Conservation (phyloP, 331 rosid species). For the Telfairia occidentalis region DNA sequence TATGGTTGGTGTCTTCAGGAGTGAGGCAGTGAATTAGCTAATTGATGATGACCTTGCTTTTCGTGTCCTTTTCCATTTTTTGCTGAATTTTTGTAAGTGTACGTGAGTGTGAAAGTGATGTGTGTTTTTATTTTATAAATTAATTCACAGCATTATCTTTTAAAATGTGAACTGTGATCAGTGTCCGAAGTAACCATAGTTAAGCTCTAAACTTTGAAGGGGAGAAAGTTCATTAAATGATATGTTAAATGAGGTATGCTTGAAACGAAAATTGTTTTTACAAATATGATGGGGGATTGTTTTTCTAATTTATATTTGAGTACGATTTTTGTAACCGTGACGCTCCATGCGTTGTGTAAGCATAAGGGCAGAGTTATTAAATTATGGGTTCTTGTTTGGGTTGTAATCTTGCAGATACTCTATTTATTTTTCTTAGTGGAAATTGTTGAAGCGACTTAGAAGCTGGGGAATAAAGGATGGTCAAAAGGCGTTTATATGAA, state of each 20-base stretch:
- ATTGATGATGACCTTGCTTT: not conserved
- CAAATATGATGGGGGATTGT: not conserved
- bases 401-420: conserved; percentile 5
- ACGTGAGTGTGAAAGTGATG: not conserved
- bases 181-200: conserved; percentile 1
- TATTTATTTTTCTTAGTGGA: not conserved
- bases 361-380: not conserved
- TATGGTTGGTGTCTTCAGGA: not conserved
- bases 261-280: not conserved
- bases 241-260: not conserved
- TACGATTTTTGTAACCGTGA: not conserved
- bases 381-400: not conserved
- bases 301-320: not conserved
- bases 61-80: not conserved
- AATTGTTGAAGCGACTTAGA: conserved; percentile 11
- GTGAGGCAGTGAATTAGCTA: not conserved
- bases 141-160: not conserved
- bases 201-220: not conserved
- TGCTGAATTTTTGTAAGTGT: not conserved
- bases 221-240: not conserved
- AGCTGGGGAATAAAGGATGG: conserved; percentile 24
- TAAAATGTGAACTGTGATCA: not conserved
- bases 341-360: not conserved
- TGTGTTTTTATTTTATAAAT: not conserved
- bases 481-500: conserved; percentile 35